Conservation (phyloP, 2,329 filamentous ascomycete species). For the Cercospora beticola region DNA sequence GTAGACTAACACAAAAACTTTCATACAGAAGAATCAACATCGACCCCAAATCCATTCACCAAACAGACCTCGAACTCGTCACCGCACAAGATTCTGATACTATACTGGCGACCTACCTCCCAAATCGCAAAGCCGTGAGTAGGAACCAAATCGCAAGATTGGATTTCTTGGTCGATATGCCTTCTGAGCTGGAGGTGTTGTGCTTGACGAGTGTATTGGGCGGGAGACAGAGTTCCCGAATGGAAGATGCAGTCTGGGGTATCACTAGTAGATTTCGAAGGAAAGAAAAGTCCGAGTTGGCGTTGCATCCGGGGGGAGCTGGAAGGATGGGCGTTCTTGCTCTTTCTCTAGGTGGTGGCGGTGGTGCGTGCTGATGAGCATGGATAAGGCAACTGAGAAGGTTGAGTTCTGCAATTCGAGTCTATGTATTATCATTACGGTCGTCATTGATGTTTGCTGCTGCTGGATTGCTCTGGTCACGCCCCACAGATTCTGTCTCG, state of each 20-base stretch:
- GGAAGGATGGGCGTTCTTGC: not conserved
- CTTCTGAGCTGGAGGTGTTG: not conserved
- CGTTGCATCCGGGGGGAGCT: not conserved
- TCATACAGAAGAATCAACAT: not conserved
- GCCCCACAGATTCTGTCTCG: not conserved
- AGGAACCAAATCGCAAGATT: not conserved
- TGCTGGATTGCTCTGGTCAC: not conserved
- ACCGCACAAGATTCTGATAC: not conserved
- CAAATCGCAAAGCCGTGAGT: not conserved
- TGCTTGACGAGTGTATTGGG: not conserved
- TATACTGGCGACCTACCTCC: not conserved
- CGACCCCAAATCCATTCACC: not conserved
- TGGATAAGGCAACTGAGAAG: not conserved
- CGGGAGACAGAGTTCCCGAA: not conserved
- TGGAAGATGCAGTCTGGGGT: not conserved
- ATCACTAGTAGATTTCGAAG: not conserved
- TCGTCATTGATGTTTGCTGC: not conserved
- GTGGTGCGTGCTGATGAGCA: not conserved
- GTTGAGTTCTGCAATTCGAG: too few relatives aligned
- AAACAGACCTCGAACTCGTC: constrained; percentile 7
- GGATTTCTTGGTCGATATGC: constrained; percentile 5
- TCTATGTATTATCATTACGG: not conserved
- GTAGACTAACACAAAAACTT: not conserved
- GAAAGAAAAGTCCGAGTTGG: not conserved
- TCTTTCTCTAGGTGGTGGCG: not conserved